Evolutionary conservation across 331 rosid genomes (phyloP).

Genomic region (Malus hybrid): DNA sequence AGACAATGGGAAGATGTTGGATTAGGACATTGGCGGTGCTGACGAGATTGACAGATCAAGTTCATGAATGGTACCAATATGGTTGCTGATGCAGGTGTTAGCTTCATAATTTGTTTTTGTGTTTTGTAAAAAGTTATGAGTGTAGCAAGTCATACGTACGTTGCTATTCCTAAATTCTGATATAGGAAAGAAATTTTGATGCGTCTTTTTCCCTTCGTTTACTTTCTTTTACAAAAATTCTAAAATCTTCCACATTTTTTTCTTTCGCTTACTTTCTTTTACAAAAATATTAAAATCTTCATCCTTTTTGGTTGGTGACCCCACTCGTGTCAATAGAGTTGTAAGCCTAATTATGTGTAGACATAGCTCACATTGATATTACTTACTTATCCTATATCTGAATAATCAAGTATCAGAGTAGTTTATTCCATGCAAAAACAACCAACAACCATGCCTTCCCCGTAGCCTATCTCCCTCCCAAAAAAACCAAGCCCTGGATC

Average conservation of each 20-base stretch:
- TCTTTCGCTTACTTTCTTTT: too few species aligned
- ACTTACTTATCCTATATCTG: not conserved
- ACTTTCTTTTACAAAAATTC: too few species aligned
- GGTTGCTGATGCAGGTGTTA: too few species aligned
- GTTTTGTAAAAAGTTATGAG: too few species aligned
- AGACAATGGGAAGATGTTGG: not conserved
- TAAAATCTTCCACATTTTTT: too few species aligned
- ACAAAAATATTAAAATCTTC: too few species aligned
- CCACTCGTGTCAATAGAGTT: not conserved
- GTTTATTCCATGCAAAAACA: not conserved
- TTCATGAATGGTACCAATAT: too few species aligned
- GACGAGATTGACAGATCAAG: not conserved
- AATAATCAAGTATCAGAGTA: not conserved
- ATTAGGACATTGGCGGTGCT: not conserved
- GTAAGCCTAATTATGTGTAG: not conserved
- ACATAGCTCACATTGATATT: not conserved
- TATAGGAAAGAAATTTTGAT: not conserved
- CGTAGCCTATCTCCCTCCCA: too few species aligned
- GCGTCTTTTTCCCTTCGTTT: not conserved
- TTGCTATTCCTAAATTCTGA: not conserved
- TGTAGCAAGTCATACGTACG: too few species aligned
- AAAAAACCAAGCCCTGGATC: too few species aligned
- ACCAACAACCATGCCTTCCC: too few species aligned
- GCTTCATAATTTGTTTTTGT: too few species aligned
- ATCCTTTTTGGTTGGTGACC: not conserved